Evolutionary conservation across 176 grass and related monocot genomes (phyloP), one percentile per base, ranked within the genome.

Genomic region (Panicum miliaceum): DNA sequence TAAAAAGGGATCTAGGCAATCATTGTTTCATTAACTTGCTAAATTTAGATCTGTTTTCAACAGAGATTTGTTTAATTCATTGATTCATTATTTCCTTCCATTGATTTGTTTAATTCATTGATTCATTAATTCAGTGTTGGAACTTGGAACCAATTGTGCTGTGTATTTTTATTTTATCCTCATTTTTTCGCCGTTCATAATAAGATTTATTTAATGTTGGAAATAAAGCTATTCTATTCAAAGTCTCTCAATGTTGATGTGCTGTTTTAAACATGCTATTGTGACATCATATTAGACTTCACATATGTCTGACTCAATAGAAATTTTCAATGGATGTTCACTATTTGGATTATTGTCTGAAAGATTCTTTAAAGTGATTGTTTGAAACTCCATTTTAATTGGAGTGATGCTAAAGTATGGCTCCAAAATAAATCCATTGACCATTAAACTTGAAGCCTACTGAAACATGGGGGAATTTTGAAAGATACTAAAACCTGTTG

Each of bases 1-100:
- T 72, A 64, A 27, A 86, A 37, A 43, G 3, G 52, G 32, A 70
- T 25, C 20, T 76, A 1, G 16, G 37, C 36, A 36, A 5, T 50
- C 47, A 36, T 64, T 73, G 50, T 54, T 54, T 52, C 42, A 11
- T 75, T 84, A 10, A 75, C 75, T 71, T 26, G 6, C 48, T 72
- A 13, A 25, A 50, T 15, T 71, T n/a, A n/a, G n/a, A n/a, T 42
- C 27, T 47, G 47, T 42, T 57, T 57, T 8, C 1, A n/a, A 9
- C 20, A 57, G 1, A n/a, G 22, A 20, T 57, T 3, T 57, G 54
- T n/a, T 57, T 8, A n/a, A 25, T 71, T 71, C 68, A 25, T 71
- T 41, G 7, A 6, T 41, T 15, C 3, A 1, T 69, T 38, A 15
- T 25, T 70, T 45, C 40, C 40, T 23, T 25, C 67, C 13, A 27